Evolutionary conservation across 176 grass and related monocot species (phyloP), one percentile per base, ranked within the genome.

Genomic region (Phoenix dactylifera): DNA sequence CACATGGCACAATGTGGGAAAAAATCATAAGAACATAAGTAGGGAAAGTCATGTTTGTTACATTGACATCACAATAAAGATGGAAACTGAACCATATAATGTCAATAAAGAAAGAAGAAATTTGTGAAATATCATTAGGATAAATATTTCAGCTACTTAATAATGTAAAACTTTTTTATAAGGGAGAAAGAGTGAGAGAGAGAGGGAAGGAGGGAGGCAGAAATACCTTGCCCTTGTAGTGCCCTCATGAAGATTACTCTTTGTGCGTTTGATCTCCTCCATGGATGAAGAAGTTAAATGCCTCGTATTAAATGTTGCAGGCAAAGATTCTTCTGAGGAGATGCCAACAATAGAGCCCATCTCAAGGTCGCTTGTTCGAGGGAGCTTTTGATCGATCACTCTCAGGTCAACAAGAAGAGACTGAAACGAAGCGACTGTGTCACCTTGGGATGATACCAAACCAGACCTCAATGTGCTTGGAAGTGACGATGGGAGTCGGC

Each of bases 311-410:
- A 65, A 76, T 74, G 85, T 66, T 62, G 69, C 49, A 49, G 83
- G 62, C 51, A 66, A 51, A 22, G 80, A 76, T 55, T 86, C 82
- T 78, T 85, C 85, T 35, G 67, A 63, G 29, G 67, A 80, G 64
- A 16, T 80, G 60, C 82, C 82, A 78, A 83, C 19, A 70, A 95
- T 80, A 39, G 79, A 89, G 74, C 66, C 79, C 65, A 95, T 84
- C 62, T 80, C 86, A 63, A 73, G 18, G 16, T 79, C 54, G 72
- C 74, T 65, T 52, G 78, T 53, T 15, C 82, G 90, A 74, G 82
- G 59, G 48, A 72, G 58, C 72, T 89, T 89, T 30, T 65, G 89
- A 28, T 81, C 85, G 65, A 73, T 25, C 62, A 66, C 14, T 74
- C 78, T 83, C n/a, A 83, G 55, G 22, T 89, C 90, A 65, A 78